Evolutionary conservation across 2,329 filamentous ascomycete species (phyloP).

Genomic region (Colletotrichum chlorophyti): DNA sequence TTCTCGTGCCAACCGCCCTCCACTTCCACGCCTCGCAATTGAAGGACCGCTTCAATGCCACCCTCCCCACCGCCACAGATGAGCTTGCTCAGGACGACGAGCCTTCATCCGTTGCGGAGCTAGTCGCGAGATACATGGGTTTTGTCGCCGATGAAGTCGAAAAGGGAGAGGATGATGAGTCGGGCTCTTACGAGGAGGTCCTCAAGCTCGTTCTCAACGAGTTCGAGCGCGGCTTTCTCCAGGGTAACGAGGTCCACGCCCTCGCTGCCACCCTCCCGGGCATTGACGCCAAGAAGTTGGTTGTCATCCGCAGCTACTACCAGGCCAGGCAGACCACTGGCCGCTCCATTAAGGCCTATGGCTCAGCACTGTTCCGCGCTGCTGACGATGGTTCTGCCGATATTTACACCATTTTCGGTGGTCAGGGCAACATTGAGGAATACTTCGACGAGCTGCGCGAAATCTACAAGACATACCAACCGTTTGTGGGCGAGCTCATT

Average conservation of each 20-base stretch:
- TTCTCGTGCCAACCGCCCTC: conserved; percentile 91
- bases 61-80: conserved; percentile 89
- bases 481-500: conserved; percentile 88
- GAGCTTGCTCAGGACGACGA: conserved; percentile 98
- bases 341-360: conserved; percentile 87
- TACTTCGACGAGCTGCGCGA: conserved; percentile 98
- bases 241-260: conserved; percentile 95
- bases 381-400: conserved; percentile 83
- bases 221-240: conserved; percentile 93
- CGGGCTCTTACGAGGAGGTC: conserved; percentile 90
- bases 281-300: conserved; percentile 90
- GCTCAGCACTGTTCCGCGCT: conserved; percentile 90
- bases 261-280: conserved; percentile 85
- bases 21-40: conserved; percentile 97
- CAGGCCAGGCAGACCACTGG: conserved; percentile 83
- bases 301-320: conserved; percentile 91
- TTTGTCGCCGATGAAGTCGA: conserved; percentile 90
- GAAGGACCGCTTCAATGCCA: conserved; percentile 87
- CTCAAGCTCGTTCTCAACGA: conserved; percentile 92
- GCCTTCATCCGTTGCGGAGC: conserved; percentile 92
- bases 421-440: conserved; percentile 98
- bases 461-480: conserved; percentile 88
- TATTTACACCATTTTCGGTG: conserved; percentile 94
- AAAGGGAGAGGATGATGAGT: conserved; percentile 87
- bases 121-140: conserved; percentile 92